Evolutionary conservation across 805 yeast species (phyloP).

Genomic region (Metschnikowia noctiluminum): DNA sequence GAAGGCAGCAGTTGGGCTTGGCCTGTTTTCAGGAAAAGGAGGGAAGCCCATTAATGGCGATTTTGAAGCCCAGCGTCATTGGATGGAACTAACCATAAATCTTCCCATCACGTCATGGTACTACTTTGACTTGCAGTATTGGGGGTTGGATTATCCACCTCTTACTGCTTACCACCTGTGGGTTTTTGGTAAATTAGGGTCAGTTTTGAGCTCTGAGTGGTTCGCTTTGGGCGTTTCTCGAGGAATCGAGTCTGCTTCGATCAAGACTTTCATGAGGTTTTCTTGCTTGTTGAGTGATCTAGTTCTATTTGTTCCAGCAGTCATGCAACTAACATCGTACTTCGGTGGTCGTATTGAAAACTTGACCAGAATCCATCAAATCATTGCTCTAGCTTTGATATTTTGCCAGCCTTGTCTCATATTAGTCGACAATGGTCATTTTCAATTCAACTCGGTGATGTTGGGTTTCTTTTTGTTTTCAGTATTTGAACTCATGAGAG

Average conservation of each 20-base stretch:
- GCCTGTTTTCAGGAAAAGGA: slow-evolving; percentile 74
- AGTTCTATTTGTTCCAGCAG: slow-evolving; percentile 73
- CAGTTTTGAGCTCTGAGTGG: slow-evolving; percentile 64
- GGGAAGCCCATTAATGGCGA: slow-evolving; percentile 87
- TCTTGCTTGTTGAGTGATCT: slow-evolving; percentile 77
- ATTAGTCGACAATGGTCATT: slow-evolving; percentile 94
- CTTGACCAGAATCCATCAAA: slow-evolving; percentile 68
- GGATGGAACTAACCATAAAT: slow-evolving; percentile 88
- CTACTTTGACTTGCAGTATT: slow-evolving; percentile 80
- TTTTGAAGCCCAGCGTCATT: slow-evolving; percentile 96
- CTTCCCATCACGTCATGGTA: slow-evolving; percentile 82
- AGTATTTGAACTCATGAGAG: slow-evolving; percentile 60
- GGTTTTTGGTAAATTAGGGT: slow-evolving; percentile 71
- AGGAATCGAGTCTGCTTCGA: slow-evolving; percentile 62
- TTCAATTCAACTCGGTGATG: slow-evolving; percentile 94
- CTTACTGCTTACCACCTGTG: slow-evolving; percentile 92
- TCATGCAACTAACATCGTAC: slow-evolving; percentile 66
- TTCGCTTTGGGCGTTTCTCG: slow-evolving; percentile 70
- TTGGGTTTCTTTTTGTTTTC: slow-evolving; percentile 76
- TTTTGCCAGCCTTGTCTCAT: slow-evolving; percentile 79
- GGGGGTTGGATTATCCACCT: slow-evolving; percentile 99
- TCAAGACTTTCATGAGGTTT: slow-evolving; percentile 82
- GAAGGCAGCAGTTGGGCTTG: slow-evolving; percentile 83
- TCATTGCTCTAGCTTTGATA: slow-evolving; percentile 73
- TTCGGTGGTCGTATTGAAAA: slow-evolving; percentile 53